phyloP scores from a whole-genome alignment of 805 yeast genomes.

The Candida caryicola region DNA sequence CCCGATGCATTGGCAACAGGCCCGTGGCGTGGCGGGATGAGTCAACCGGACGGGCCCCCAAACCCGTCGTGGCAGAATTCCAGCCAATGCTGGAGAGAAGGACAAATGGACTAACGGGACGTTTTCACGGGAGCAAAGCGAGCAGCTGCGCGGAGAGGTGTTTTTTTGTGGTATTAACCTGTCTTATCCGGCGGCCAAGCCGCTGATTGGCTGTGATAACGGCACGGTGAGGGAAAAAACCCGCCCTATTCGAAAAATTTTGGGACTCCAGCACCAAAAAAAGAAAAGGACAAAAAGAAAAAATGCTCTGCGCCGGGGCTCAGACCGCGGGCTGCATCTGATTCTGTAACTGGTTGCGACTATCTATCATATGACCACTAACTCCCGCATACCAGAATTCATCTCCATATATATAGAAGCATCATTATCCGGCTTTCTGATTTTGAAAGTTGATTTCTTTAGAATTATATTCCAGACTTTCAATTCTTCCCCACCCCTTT shows the following conservation, averaged over 20 bases:
- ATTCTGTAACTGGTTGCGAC: not conserved
- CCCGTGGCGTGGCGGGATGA: no score
- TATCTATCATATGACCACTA: constrained; percentile 1
- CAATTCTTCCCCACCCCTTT: constrained; percentile 1
- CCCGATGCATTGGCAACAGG: no score
- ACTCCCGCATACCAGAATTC: constrained; percentile 1
- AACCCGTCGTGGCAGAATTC: not conserved
- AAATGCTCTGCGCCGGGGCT: not conserved
- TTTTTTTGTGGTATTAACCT: no score
- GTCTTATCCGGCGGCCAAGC: not conserved
- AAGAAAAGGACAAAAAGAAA: not conserved
- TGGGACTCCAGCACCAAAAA: not conserved
- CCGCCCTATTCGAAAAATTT: constrained; percentile 1
- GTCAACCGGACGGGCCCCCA: no score
- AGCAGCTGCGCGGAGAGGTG: no score
- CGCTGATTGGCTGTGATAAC: constrained; percentile 7
- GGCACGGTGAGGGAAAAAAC: constrained; percentile 1
- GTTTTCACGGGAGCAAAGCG: not conserved
- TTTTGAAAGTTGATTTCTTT: not conserved
- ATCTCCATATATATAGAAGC: constrained; percentile 1
- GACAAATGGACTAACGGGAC: not conserved
- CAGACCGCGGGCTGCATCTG: not conserved
- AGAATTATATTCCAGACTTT: constrained; percentile 1
- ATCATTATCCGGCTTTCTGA: not conserved
- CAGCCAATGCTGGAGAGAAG: not conserved